Percentiles rank a stretch among this genome's conserved stretches.
phyloP scores from a whole-genome alignment of 139 green algal genomes.

The Chlamydomonas incerta region DNA sequence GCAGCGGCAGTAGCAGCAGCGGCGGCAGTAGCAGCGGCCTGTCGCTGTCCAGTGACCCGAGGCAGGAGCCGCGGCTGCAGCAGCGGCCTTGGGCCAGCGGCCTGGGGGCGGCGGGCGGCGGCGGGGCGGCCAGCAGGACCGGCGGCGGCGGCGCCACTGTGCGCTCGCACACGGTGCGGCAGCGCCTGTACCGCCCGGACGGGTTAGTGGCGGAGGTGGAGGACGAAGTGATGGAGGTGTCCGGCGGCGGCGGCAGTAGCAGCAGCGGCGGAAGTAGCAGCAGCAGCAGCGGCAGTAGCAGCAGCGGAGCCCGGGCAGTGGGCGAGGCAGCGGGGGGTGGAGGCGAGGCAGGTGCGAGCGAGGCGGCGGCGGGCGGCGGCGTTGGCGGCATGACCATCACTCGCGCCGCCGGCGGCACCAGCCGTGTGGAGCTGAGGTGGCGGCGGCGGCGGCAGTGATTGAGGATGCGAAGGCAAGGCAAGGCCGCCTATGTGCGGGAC shows the following conservation, averaged over 20 bases:
- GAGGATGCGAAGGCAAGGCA: too few species aligned
- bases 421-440: conserved; percentile 12
- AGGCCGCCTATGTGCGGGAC: too few species aligned
- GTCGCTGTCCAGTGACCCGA: too few species aligned
- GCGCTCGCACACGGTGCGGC: neutral
- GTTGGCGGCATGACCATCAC: conserved; percentile 21
- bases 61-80: too few species aligned
- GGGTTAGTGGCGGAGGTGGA: conserved; percentile 26
- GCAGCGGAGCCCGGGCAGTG: neutral
- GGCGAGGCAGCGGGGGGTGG: neutral
- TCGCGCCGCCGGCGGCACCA: neutral
- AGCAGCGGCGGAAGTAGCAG: neutral
- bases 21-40: too few species aligned
- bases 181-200: conserved; percentile 16
- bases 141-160: conserved; percentile 27
- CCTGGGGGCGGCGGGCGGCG: neutral
- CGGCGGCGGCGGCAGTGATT: too few species aligned
- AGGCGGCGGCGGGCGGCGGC: neutral
- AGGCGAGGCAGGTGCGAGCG: neutral
- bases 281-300: neutral
- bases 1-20: neutral
- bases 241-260: conserved; percentile 9
- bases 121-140: neutral
- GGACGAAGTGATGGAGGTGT: conserved; percentile 30
- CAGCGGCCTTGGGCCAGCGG: neutral